Evolutionary conservation across 164 flowering plant species (phyloP).

Genomic region (Stephania cephalantha): DNA sequence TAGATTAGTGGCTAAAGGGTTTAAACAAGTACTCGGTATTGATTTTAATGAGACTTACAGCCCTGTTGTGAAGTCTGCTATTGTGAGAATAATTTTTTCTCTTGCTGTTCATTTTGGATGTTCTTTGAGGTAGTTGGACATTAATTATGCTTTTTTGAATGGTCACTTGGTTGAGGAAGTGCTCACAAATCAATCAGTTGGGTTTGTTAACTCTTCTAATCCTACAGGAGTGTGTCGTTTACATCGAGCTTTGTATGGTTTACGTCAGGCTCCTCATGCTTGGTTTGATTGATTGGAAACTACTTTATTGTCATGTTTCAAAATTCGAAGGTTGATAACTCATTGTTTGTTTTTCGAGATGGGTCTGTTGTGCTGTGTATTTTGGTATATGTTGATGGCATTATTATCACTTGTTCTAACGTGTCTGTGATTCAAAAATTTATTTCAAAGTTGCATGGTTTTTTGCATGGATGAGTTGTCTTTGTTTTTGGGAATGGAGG

Average conservation of each 20-base stretch:
- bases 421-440: neutral
- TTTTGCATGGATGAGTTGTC: neutral
- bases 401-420: neutral
- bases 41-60: neutral
- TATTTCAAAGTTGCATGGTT: neutral
- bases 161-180: neutral
- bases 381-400: neutral
- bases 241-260: neutral
- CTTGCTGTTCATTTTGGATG: neutral
- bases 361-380: neutral
- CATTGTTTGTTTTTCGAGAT: neutral
- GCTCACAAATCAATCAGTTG: neutral
- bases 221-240: neutral
- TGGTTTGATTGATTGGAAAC: neutral
- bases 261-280: neutral
- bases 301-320: neutral
- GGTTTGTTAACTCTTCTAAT: neutral
- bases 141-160: neutral
- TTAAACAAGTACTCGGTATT: neutral
- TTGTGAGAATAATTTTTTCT: neutral
- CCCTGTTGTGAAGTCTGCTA: neutral
- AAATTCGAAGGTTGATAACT: neutral
- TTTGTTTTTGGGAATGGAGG: neutral
- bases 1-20: neutral
- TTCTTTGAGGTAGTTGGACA: neutral